phyloP scores from a whole-genome alignment of 2,329 filamentous ascomycete genomes.

The Epichloe scottii region DNA sequence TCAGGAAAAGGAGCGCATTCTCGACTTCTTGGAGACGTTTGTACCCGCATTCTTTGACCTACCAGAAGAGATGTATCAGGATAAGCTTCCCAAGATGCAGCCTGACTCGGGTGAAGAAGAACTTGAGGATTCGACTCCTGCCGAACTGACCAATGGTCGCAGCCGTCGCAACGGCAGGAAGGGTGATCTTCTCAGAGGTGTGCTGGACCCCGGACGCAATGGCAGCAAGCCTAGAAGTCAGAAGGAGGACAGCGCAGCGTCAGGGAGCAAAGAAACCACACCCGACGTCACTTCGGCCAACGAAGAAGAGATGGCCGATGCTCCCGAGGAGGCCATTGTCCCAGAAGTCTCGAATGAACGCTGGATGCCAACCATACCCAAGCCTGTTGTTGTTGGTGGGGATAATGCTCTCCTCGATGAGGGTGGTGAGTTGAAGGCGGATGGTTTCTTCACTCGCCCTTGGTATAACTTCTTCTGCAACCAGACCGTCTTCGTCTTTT shows the following conservation, averaged over 20 bases:
- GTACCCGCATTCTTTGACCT: constrained; percentile 67
- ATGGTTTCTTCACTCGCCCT: constrained; percentile 68
- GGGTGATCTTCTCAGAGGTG: constrained; percentile 69
- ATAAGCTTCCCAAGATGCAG: constrained; percentile 55
- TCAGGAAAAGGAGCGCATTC: constrained; percentile 60
- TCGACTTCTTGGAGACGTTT: constrained; percentile 66
- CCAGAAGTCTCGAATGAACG: constrained; percentile 53
- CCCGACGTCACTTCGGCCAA: constrained; percentile 68
- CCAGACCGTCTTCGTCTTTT: constrained; percentile 84
- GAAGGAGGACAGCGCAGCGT: constrained; percentile 67
- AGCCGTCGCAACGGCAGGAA: constrained; percentile 64
- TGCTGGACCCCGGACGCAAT: constrained; percentile 66
- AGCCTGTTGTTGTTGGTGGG: constrained; percentile 36
- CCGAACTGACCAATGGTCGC: constrained; percentile 58
- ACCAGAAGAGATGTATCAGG: constrained; percentile 54
- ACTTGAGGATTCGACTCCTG: constrained; percentile 56
- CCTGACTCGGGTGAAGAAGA: constrained; percentile 65
- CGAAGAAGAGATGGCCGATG: constrained; percentile 62
- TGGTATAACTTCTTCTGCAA: constrained; percentile 89
- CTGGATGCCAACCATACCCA: constrained; percentile 51
- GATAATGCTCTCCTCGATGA: constrained; percentile 44
- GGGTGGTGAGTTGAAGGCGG: constrained; percentile 55
- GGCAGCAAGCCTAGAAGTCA: constrained; percentile 57
- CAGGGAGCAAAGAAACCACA: constrained; percentile 76
- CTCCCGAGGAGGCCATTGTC: constrained; percentile 40